Percentiles rank a stretch among this genome's conserved stretches.
Evolutionary conservation across 2,329 filamentous ascomycete genomes (phyloP).

Genomic region (Venturia effusa): DNA sequence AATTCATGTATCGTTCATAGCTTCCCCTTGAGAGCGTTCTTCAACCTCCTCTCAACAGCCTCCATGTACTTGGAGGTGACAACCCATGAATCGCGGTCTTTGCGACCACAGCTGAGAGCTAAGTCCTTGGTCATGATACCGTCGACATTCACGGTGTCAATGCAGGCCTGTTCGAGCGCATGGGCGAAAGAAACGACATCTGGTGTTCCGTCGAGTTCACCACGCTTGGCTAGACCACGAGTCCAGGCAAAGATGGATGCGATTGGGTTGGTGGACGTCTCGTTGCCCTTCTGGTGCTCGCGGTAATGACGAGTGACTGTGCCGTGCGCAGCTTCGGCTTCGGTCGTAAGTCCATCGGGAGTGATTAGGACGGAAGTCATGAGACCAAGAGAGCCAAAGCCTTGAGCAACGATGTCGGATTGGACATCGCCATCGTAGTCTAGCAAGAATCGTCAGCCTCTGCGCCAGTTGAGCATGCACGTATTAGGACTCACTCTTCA

Average conservation of each 20-base stretch:
- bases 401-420: conserved; percentile 95
- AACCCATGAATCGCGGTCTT: conserved; percentile 72
- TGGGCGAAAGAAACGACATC: conserved; percentile 88
- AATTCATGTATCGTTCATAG: conserved; percentile 38
- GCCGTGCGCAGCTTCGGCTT: conserved; percentile 95
- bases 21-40: conserved; percentile 68
- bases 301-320: conserved; percentile 98
- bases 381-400: conserved; percentile 92
- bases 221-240: conserved; percentile 83
- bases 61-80: conserved; percentile 83
- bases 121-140: conserved; percentile 99
- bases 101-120: conserved; percentile 88
- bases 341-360: conserved; percentile 91
- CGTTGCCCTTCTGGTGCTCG: conserved; percentile 94
- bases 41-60: conserved; percentile 84
- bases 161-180: conserved; percentile 80
- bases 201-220: conserved; percentile 84
- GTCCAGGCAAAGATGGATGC: conserved; percentile 99
- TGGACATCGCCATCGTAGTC: conserved; percentile 99
- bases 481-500: conserved; percentile 66
- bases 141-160: conserved; percentile 88
- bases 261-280: conserved; percentile 97
- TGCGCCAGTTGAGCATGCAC: not conserved
- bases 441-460: conserved; percentile 26
- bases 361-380: conserved; percentile 98